These are phyloP conservation scores for Trichosporon inkin DNA, from an alignment of 1,284 basidiomycete genomes.

Conservation along the genomic window DNA sequence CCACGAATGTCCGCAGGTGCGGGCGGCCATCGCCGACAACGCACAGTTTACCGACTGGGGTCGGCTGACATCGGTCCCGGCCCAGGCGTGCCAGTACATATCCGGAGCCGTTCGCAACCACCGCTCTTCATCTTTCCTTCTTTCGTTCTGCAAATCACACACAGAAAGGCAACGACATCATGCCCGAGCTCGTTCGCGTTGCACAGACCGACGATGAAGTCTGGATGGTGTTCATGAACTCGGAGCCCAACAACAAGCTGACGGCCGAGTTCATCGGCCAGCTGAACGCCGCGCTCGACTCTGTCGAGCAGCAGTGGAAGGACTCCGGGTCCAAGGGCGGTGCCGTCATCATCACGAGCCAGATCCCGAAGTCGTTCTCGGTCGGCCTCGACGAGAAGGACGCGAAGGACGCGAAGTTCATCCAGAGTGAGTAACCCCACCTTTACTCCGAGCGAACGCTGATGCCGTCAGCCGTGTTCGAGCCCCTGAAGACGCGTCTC, in stretches of 20 bases:
- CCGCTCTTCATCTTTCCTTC: background rate
- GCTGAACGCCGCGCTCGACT: background rate
- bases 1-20: background rate
- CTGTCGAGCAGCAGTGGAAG: constrained; percentile 2
- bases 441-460: too few species aligned
- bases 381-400: constrained; percentile 74
- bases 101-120: background rate
- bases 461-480: constrained; percentile 40
- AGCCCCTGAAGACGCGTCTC: constrained; percentile 40
- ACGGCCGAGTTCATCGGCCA: constrained; percentile 1
- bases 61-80: background rate
- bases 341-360: constrained; percentile 67
- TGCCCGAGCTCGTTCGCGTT: constrained; percentile 2
- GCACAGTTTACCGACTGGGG: background rate
- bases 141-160: background rate
- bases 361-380: constrained; percentile 82
- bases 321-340: constrained; percentile 52
- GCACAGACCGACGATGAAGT: constrained; percentile 6
- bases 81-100: background rate
- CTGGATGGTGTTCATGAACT: constrained; percentile 7
- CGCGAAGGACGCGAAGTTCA: constrained; percentile 64
- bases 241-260: constrained; percentile 3
- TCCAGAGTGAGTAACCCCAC: constrained; percentile 58
- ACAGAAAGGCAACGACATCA: background rate
- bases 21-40: background rate